phyloP scores from a whole-genome alignment of 225 moss, liverwort and hornwort genomes.

The Takakia lepidozioides region DNA sequence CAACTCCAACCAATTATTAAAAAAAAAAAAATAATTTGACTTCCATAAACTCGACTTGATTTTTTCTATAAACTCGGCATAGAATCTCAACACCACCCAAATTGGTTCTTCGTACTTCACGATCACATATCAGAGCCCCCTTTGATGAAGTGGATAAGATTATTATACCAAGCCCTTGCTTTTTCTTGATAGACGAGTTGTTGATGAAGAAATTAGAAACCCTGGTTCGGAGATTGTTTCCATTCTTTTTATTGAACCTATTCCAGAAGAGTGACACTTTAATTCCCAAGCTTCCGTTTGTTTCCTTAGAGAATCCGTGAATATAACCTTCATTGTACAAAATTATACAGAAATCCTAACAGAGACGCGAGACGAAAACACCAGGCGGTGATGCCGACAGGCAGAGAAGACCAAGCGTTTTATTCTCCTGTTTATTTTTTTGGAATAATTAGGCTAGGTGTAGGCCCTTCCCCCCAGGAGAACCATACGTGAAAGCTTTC shows the following conservation, averaged over 20 bases:
- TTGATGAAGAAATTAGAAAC: too few relatives aligned
- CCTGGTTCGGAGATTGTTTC: too few relatives aligned
- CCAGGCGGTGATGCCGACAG: conserved; percentile 3
- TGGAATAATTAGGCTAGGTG: conserved; percentile 3
- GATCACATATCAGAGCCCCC: too few relatives aligned
- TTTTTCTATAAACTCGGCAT: too few relatives aligned
- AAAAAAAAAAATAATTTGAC: too few relatives aligned
- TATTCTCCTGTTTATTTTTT: conserved; percentile 14
- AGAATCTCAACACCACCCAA: too few relatives aligned
- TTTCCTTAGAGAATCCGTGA: conserved; percentile 16
- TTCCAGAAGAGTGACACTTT: conserved; percentile 12
- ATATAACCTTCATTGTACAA: conserved; percentile 23
- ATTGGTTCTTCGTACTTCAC: too few relatives aligned
- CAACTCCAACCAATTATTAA: too few relatives aligned
- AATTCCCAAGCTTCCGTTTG: conserved; percentile 1
- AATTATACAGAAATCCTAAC: conserved; percentile 15
- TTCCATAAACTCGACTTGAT: too few relatives aligned
- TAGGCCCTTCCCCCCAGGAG: not conserved
- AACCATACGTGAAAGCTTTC: conserved; percentile 4
- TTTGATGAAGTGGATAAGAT: too few relatives aligned
- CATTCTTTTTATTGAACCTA: not conserved
- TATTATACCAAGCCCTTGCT: too few relatives aligned
- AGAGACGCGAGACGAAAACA: conserved; percentile 9
- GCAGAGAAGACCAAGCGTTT: conserved; percentile 10
- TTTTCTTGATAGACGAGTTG: too few relatives aligned